A percentile compares a stretch with the other conserved stretches of the same genome.
phyloP scores from a whole-genome alignment of 1,139 yeast species.

The Kazachstania sp. region DNA sequence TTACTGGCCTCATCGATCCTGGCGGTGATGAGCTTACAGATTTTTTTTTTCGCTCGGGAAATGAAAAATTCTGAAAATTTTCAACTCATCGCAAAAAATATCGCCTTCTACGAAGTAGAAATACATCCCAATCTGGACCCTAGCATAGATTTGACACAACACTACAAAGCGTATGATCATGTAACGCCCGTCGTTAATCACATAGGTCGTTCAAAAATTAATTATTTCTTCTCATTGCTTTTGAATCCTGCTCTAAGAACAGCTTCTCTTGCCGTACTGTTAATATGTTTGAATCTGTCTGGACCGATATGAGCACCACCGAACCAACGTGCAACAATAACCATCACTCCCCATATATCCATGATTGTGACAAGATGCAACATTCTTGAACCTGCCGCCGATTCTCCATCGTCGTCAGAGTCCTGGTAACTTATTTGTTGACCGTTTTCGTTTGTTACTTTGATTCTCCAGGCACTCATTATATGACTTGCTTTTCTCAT shows the following conservation, averaged over 20 bases:
- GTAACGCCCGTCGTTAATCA: too few relatives aligned
- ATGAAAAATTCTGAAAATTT: slow-evolving; percentile 3
- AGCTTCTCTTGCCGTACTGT: slow-evolving; percentile 80
- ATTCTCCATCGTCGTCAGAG: slow-evolving; percentile 94
- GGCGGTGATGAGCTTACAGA: slow-evolving; percentile 2
- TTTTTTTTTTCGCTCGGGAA: not conserved
- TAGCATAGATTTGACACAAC: not conserved
- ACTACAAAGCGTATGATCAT: not conserved
- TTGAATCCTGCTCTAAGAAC: slow-evolving; percentile 53
- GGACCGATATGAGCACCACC: slow-evolving; percentile 92
- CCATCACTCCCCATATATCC: slow-evolving; percentile 82
- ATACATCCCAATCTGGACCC: not conserved
- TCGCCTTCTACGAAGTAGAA: not conserved
- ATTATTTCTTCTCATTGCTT: slow-evolving; percentile 15
- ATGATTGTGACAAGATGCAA: slow-evolving; percentile 69
- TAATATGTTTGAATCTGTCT: slow-evolving; percentile 88
- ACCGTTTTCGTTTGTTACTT: slow-evolving; percentile 20
- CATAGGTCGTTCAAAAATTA: not conserved
- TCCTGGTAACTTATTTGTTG: slow-evolving; percentile 54
- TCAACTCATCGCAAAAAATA: not conserved
- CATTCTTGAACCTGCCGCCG: slow-evolving; percentile 90
- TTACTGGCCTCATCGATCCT: not conserved
- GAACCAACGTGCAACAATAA: slow-evolving; percentile 80
- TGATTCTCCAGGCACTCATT: slow-evolving; percentile 80
- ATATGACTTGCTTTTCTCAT: slow-evolving; percentile 66